Conservation (phyloP, 164 flowering plant genomes). For the Liquidambar formosana region DNA sequence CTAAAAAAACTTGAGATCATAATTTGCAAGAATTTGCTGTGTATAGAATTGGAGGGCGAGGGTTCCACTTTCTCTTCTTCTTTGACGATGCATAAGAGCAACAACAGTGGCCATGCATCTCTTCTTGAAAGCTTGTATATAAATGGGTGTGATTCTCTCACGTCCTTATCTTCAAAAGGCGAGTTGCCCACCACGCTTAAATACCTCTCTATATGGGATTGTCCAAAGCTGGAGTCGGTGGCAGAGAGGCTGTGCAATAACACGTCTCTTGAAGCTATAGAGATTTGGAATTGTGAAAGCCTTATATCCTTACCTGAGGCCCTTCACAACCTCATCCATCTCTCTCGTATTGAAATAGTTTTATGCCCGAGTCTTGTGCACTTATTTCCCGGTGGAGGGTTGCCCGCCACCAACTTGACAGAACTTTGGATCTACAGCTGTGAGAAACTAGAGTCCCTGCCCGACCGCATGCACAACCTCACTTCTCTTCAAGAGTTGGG, state of each 20-base stretch:
- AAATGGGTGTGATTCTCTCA: no score
- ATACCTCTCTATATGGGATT: background rate
- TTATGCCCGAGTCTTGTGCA: background rate
- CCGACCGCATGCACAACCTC: no score
- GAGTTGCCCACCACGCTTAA: background rate
- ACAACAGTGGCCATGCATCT: no score
- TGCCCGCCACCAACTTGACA: no score
- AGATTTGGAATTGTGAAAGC: background rate
- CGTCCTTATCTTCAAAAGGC: background rate
- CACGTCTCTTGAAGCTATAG: background rate
- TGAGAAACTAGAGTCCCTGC: slow-evolving; percentile 10
- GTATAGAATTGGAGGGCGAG: no score
- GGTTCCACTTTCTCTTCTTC: no score
- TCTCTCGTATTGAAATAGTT: no score
- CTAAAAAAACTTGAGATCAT: no score
- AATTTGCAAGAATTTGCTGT: no score
- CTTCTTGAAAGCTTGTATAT: background rate
- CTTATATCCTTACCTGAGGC: background rate
- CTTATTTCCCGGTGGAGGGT: no score
- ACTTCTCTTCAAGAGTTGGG: slow-evolving; percentile 2
- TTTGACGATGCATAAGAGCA: no score
- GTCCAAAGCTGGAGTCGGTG: background rate
- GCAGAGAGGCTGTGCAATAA: background rate
- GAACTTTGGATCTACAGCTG: no score
- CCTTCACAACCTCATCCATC: background rate